These are phyloP conservation scores for Mucor irregularis DNA, from an alignment of 371 early-diverging fungal genomes.

Conservation along the genomic window DNA sequence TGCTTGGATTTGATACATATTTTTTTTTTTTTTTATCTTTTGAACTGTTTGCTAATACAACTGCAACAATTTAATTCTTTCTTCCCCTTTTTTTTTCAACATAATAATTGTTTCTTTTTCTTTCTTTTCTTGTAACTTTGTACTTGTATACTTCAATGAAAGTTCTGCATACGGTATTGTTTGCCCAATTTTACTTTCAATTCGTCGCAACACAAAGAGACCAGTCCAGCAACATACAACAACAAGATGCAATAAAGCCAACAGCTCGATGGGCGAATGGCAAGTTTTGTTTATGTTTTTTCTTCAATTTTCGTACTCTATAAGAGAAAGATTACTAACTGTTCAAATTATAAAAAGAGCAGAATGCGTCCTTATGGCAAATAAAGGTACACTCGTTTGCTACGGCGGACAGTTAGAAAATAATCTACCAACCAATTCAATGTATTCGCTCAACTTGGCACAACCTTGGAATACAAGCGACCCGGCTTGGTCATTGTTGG, in stretches of 20 bases:
- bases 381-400: slow-evolving; percentile 20
- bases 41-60: too few relatives aligned
- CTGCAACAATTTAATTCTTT: too few relatives aligned
- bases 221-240: too few relatives aligned
- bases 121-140: too few relatives aligned
- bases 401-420: slow-evolving; percentile 29
- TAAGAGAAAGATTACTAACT: not conserved
- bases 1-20: too few relatives aligned
- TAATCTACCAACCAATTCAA: slow-evolving; percentile 6
- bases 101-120: too few relatives aligned
- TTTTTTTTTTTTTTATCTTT: too few relatives aligned
- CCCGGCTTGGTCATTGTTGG: slow-evolving; percentile 28
- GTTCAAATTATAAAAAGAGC: slow-evolving; percentile 8
- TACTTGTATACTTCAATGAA: too few relatives aligned
- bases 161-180: too few relatives aligned
- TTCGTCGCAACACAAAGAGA: too few relatives aligned
- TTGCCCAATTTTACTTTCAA: too few relatives aligned
- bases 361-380: slow-evolving; percentile 28
- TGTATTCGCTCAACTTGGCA: slow-evolving; percentile 21
- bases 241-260: slow-evolving; percentile 2
- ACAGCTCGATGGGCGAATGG: slow-evolving; percentile 26
- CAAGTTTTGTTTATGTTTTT: not conserved
- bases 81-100: too few relatives aligned
- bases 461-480: slow-evolving; percentile 29
- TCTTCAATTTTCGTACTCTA: not conserved